Evolutionary conservation across 805 yeast genomes (phyloP).

Genomic region (Wickerhamomyces xylosicus): DNA sequence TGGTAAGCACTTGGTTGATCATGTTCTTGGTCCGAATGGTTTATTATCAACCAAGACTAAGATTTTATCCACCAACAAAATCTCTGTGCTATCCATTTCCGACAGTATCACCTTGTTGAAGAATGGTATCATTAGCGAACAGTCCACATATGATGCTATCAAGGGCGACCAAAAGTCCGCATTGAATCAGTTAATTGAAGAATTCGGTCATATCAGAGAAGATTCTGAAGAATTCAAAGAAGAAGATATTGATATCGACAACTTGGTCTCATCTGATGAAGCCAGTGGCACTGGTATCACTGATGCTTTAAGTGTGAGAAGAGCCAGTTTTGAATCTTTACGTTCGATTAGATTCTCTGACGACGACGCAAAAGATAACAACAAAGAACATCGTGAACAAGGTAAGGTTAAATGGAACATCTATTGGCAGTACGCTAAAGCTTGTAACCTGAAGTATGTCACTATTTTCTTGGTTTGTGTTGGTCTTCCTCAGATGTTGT

Average conservation of each 20-base stretch:
- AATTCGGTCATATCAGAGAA: conserved; percentile 43
- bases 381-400: conserved; percentile 76
- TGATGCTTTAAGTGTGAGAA: conserved; percentile 36
- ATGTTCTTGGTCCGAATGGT: conserved; percentile 78
- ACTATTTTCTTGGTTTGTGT: conserved; percentile 43
- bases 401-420: conserved; percentile 90
- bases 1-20: conserved; percentile 72
- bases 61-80: conserved; percentile 78
- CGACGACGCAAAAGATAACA: conserved; percentile 15
- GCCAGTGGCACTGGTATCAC: conserved; percentile 22
- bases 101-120: conserved; percentile 57
- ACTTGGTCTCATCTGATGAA: conserved; percentile 14
- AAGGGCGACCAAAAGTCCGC: conserved; percentile 34
- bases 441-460: conserved; percentile 70
- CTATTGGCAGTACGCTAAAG: conserved; percentile 73
- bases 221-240: conserved; percentile 9
- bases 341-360: conserved; percentile 26
- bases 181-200: conserved; percentile 44
- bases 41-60: conserved; percentile 64
- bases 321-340: conserved; percentile 52
- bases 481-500: conserved; percentile 45
- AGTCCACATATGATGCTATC: conserved; percentile 49
- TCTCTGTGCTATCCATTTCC: conserved; percentile 72
- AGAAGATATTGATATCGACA: conserved; percentile 9
- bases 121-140: conserved; percentile 59